phyloP scores from a whole-genome alignment of 176 grass and related monocot genomes.

The Aegilops sharonensis region DNA sequence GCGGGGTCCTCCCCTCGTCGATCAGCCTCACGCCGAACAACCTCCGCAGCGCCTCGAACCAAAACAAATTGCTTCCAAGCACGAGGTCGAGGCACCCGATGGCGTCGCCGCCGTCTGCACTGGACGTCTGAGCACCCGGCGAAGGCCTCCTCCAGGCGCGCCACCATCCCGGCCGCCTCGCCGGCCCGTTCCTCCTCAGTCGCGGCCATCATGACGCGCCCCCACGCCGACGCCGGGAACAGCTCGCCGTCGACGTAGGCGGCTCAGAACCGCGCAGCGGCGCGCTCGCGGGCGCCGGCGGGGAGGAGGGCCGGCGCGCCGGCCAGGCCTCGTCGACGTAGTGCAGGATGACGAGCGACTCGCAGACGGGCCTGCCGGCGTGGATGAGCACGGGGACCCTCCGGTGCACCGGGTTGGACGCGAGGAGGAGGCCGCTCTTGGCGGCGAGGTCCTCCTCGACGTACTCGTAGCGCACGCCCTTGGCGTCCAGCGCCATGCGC shows the following conservation, averaged over 20 bases:
- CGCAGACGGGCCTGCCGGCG: not conserved
- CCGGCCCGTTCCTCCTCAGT: not conserved
- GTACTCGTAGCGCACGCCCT: slow-evolving; percentile 37
- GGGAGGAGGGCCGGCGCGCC: not conserved
- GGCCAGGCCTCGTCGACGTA: not conserved
- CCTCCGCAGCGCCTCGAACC: not conserved
- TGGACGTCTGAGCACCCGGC: not conserved
- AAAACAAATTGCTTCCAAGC: not conserved
- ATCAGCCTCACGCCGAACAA: not conserved
- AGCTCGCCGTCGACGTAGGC: not conserved
- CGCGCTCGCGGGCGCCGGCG: not conserved
- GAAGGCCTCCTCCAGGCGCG: not conserved
- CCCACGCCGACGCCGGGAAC: not conserved
- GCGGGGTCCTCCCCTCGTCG: not conserved
- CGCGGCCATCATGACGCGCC: not conserved
- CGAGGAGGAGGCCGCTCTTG: slow-evolving; percentile 54
- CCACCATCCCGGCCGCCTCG: not conserved
- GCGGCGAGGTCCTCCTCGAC: slow-evolving; percentile 38
- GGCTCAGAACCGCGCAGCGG: not conserved
- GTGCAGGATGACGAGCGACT: not conserved
- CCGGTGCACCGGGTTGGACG: slow-evolving; percentile 53
- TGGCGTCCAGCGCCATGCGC: not conserved
- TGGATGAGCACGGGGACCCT: slow-evolving; percentile 1
- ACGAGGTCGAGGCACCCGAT: not conserved
- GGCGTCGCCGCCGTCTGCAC: not conserved